A percentile compares a stretch with the other conserved stretches of the same genome.
phyloP scores from a whole-genome alignment of 108 stramenopile genomes.

The Cylindrotheca fusiformis region DNA sequence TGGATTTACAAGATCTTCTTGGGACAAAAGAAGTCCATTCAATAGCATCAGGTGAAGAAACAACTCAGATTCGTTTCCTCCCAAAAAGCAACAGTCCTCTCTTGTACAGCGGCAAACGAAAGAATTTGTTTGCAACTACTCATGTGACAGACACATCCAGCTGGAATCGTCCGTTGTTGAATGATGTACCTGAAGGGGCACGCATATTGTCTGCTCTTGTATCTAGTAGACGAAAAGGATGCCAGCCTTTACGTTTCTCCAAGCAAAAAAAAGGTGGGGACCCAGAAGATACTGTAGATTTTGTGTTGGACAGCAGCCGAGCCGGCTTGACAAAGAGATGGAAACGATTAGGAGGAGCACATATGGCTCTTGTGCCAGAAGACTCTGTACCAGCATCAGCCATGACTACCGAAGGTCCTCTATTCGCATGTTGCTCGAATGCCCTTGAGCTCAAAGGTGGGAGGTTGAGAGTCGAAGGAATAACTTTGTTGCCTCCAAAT shows the following conservation, averaged over 20 bases:
- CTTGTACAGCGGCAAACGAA: neutral
- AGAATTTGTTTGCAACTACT: constrained; percentile 13
- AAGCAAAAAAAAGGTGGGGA: constrained; percentile 23
- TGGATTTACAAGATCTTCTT: constrained; percentile 53
- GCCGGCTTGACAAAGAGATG: constrained; percentile 22
- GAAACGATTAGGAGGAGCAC: constrained; percentile 14
- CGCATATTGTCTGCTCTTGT: constrained; percentile 65
- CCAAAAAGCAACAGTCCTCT: neutral
- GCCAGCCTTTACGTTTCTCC: constrained; percentile 23
- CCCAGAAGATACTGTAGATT: constrained; percentile 20
- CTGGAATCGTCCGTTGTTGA: constrained; percentile 49
- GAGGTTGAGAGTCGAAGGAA: constrained; percentile 48
- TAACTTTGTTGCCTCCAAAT: constrained; percentile 67
- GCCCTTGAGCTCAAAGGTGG: constrained; percentile 64
- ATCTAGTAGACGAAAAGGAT: constrained; percentile 48
- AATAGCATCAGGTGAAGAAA: neutral
- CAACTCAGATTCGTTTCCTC: neutral
- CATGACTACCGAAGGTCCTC: neutral
- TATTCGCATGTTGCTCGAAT: constrained; percentile 54
- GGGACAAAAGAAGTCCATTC: constrained; percentile 12
- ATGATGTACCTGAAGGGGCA: constrained; percentile 75
- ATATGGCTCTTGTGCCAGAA: constrained; percentile 23
- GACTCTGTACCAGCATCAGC: constrained; percentile 42
- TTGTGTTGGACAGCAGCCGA: constrained; percentile 4
- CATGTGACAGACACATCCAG: no score